These are phyloP conservation scores for Parasarocladium wereldwijsianum DNA, from an alignment of 2,329 filamentous ascomycete genomes.

Conservation along the genomic window DNA sequence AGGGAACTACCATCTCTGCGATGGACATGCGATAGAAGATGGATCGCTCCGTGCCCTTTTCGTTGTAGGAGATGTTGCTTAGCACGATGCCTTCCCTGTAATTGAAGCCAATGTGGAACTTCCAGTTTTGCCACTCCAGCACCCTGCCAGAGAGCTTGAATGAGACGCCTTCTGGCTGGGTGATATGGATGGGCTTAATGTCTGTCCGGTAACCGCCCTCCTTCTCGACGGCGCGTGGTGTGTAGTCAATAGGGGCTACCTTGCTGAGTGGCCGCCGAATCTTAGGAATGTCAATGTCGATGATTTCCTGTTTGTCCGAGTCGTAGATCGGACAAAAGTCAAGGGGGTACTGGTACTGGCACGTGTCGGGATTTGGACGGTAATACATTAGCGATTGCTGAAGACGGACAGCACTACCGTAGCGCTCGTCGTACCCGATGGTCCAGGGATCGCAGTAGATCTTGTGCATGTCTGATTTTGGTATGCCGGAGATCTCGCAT, in stretches of 20 bases:
- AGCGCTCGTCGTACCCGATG: slow-evolving; percentile 85
- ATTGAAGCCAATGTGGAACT: slow-evolving; percentile 86
- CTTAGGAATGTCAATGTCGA: slow-evolving; percentile 72
- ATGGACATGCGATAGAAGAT: slow-evolving; percentile 83
- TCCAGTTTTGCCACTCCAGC: slow-evolving; percentile 88
- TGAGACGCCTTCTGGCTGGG: slow-evolving; percentile 76
- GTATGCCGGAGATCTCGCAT: slow-evolving; percentile 69
- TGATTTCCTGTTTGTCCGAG: slow-evolving; percentile 59
- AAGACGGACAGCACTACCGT: slow-evolving; percentile 61
- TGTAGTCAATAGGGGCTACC: slow-evolving; percentile 64
- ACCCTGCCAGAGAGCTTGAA: slow-evolving; percentile 63
- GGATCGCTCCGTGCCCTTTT: slow-evolving; percentile 61
- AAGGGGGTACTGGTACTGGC: slow-evolving; percentile 79
- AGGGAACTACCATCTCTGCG: slow-evolving; percentile 89
- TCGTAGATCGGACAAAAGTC: slow-evolving; percentile 94
- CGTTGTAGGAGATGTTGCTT: slow-evolving; percentile 80
- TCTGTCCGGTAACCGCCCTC: slow-evolving; percentile 64
- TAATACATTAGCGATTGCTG: slow-evolving; percentile 97
- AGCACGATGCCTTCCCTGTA: slow-evolving; percentile 84
- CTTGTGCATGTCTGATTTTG: slow-evolving; percentile 80
- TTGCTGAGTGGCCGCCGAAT: slow-evolving; percentile 62
- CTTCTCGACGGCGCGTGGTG: slow-evolving; percentile 55
- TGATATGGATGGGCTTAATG: slow-evolving; percentile 77
- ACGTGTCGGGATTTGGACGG: slow-evolving; percentile 69
- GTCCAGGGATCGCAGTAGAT: slow-evolving; percentile 96